A percentile compares a stretch with the other conserved stretches of the same genome.
These are phyloP conservation scores for Leptographium lundbergii DNA, from an alignment of 2,329 filamentous ascomycete genomes.

Conservation along the genomic window DNA sequence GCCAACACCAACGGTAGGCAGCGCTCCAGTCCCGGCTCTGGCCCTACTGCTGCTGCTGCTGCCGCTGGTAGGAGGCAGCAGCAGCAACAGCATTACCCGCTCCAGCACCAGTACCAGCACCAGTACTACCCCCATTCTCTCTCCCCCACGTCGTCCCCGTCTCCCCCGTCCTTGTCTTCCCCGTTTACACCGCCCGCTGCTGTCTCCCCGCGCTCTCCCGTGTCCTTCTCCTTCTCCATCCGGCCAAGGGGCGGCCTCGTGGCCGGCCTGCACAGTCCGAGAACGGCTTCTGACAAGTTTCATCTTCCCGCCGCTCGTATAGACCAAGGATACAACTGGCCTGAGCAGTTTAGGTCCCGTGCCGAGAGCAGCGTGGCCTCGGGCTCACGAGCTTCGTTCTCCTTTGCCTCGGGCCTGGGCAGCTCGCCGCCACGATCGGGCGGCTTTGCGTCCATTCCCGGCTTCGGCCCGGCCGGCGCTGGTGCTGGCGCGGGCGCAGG, in stretches of 20 bases:
- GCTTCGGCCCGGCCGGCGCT: conserved; percentile 6
- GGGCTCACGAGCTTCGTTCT: conserved; percentile 44
- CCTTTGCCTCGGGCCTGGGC: conserved; percentile 34
- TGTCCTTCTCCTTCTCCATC: conserved; percentile 16
- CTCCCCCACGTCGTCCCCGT: neutral
- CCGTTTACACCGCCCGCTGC: conserved; percentile 19
- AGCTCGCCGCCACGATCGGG: conserved; percentile 29
- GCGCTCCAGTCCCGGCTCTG: conserved; percentile 5
- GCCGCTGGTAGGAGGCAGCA: neutral
- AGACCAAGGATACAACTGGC: conserved; percentile 96
- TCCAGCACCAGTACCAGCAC: neutral
- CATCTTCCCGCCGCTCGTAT: conserved; percentile 35
- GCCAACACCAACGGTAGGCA: conserved; percentile 43
- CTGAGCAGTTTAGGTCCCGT: conserved; percentile 84
- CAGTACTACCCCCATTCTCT: neutral
- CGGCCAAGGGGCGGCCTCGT: conserved; percentile 19
- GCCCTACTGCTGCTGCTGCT: no score
- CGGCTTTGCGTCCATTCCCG: conserved; percentile 4
- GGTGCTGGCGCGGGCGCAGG: conserved; percentile 11
- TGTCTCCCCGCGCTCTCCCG: conserved; percentile 16
- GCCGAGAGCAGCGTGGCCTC: conserved; percentile 63
- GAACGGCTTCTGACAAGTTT: conserved; percentile 53
- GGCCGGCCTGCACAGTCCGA: conserved; percentile 25
- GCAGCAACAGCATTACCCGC: neutral
- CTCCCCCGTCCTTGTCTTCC: neutral